Evolutionary conservation across 1,284 basidiomycete genomes (phyloP), one percentile per base, ranked within the genome.

Genomic region (Rhizoctonia solani): DNA sequence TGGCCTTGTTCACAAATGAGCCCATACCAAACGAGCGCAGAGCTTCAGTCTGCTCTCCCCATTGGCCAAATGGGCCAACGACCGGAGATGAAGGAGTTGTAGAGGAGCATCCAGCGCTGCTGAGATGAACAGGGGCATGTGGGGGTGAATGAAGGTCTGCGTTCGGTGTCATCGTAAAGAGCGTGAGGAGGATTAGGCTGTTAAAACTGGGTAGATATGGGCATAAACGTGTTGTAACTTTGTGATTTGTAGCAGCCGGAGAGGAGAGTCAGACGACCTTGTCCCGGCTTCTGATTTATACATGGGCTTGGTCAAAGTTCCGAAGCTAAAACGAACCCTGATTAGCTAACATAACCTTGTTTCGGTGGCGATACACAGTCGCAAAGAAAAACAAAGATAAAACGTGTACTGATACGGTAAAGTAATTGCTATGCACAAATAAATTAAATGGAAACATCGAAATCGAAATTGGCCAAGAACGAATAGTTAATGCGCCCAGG

Each of bases 1-100:
- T 61, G 2, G 58, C 58, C 58, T 50, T 61, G 47, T 34, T 61
- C 46, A 61, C 58, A n/a, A 61, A 50, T 25, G 58, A 49, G 1
- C 32, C 58, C 47, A 61, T 50, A 21, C 29, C 30, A 50, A 46
- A 61, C 19, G 58, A 46, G 16, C 32, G 37, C 30, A 61, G 29
- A 34, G 32, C 32, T 34, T 34, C 32, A 4, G 32, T 4, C 32
- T 34, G 32, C 11, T 34, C 32, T 34, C 32, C 32, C 32, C 32
- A 34, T 11, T 34, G 32, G 4, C 32, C 32, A 34, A 34, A 34
- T 4, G 32, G 4, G 32, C 32, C 32, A 34, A 34, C 32, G 32
- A 34, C 21, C 5, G 27, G 47, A 16, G 46, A 37, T 11, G 13
- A 32, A 13, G 46, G 46, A 23, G 58, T 37, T 14, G 49, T 23